Base-by-base conservation (phyloP, 306 rosid species). In the Prinsepia uniflora region DNA sequence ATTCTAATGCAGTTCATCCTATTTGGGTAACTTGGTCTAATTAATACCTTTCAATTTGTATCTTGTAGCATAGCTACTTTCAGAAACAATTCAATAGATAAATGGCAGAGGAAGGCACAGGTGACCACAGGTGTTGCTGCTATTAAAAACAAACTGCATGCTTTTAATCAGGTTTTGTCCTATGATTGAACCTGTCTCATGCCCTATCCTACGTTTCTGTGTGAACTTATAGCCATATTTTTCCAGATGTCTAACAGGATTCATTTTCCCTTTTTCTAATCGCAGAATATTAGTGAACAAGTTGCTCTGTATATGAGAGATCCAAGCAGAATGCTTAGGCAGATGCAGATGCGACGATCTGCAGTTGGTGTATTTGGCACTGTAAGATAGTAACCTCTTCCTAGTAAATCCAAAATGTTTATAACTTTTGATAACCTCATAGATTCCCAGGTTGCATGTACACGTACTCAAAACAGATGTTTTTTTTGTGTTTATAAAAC, bases 21-120 rank as follows among this genome's bases (percentile, higher is more conserved):
- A 12, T 13, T 0, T 46, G 46, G 36, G 2, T 17, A 4, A 57
- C 45, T 18, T 34, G 18, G 67, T 52, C 34, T 46, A 36, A 46
- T 74, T 70, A 67, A 78, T 69, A 52, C 69, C 70, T 34, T 79
- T 76, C 50, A 10, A 68, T 24, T 47, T 87, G 68, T 74, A 67
- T 79, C 72, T 79, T 87, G 84, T 80, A 93, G 98, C 56, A 75
- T 87, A 22, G 80, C 85, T 75, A 24, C 92, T 63, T 93, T 90
- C 75, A 84, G 96, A 70, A 81, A 90, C 83, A 93, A 89, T 73
- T 87, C 96, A 54, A 81, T 89, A 72, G 86, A 94, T 80, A 90
- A 88, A 80, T 90, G 95, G 97, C 97, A 90, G 81, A 89, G 92
- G 82, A 89, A 82, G 87, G 87, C 96, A n/a, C 87, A 87, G 76